Base-by-base conservation (phyloP, 129 eudicot genomes). In the Chrysanthemum lavandulifolium region DNA sequence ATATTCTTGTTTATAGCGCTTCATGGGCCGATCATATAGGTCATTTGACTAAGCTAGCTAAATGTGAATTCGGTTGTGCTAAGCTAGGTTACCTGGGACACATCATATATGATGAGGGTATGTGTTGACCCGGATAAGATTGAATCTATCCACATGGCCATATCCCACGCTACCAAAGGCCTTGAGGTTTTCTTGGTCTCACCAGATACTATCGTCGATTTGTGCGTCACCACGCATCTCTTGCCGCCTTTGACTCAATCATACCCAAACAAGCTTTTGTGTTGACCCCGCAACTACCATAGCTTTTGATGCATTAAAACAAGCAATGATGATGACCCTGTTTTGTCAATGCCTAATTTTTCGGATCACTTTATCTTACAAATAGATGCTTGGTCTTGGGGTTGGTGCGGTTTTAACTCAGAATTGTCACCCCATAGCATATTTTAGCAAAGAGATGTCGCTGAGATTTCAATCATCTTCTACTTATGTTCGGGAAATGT, bases 321-420 rank as follows among this genome's bases (percentile, higher is more conserved):
- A 15, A 8, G 71, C 71, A 14, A 43, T 66, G 55, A 8, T 13
- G 1, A 4, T 2, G 1, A 4, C 19, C 71, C 27, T 14, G 19
- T 66, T 14, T 27, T 66, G 10, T 54, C 71, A 1, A 7, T 19
- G 7, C 71, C 71, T 14, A 36, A 66, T 16, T 40, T 66, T 11
- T 66, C 54, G 2, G 8, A 3, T 19, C 71, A 19, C 2, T 64
- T 64, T 64, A 9, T 25, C 33, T 12, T 66, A 40, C 21, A 15
- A 10, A 45, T 56, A 1, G 56, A 66, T 66, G 71, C 71, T 13
- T 66, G 71, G 71, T 3, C 2, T 9, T 5, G 31, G 29, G 5
- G 47, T 66, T 6, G 71, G 71, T 2, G 56, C 71, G 2, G 71
- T 66, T 6, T 15, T 66, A 12, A 13, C 56, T 13, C 71, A 66